Percentiles rank a stretch among this genome's conserved stretches.
Evolutionary conservation across 2,329 filamentous ascomycete genomes (phyloP).

Genomic region (Helminthosporium solani): DNA sequence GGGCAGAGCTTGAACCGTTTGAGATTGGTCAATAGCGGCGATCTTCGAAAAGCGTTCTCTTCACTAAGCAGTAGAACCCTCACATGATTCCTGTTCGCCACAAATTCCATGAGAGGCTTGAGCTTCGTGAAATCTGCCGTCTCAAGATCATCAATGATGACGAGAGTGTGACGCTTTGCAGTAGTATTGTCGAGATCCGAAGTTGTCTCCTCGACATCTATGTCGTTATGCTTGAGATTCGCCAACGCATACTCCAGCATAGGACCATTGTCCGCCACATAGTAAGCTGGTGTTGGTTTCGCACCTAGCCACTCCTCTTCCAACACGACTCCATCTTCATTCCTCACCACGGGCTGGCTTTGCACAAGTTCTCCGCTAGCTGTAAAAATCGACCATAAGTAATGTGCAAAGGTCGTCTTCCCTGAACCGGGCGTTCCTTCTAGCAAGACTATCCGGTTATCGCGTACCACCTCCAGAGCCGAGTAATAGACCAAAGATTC

Average conservation of each 20-base stretch:
- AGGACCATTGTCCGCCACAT: neutral
- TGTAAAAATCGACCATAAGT: neutral
- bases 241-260: neutral
- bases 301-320: constrained; percentile 1
- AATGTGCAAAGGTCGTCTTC: neutral
- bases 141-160: neutral
- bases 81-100: neutral
- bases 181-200: too few relatives aligned
- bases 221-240: neutral
- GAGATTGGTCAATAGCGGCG: neutral
- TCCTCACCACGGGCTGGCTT: neutral
- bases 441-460: neutral
- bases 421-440: neutral
- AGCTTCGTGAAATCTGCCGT: neutral
- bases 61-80: neutral
- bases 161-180: too few relatives aligned
- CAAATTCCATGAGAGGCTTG: neutral
- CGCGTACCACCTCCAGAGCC: constrained; percentile 1
- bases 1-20: neutral
- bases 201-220: neutral
- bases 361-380: too few relatives aligned
- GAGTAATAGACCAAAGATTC: constrained; percentile 1
- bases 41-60: neutral
- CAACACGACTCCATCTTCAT: neutral
- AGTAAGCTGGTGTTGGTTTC: neutral